Evolutionary conservation across 2,329 filamentous ascomycete species (phyloP).

Genomic region (Xylaria digitata): DNA sequence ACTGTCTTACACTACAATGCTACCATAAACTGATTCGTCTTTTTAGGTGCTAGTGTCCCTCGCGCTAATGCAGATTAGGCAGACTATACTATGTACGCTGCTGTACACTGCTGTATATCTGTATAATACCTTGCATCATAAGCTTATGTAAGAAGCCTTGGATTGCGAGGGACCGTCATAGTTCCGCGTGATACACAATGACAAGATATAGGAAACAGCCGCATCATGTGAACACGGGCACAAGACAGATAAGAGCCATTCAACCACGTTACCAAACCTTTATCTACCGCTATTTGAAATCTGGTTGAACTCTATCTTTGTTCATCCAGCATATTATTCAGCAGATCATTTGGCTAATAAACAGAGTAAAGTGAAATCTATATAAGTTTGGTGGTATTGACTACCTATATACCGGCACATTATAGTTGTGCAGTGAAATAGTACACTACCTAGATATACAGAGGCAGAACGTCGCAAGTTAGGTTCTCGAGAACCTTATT

Average conservation of each 20-base stretch:
- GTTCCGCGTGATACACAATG: constrained; percentile 31
- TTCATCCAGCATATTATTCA: neutral
- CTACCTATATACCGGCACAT: too few relatives aligned
- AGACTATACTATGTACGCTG: too few relatives aligned
- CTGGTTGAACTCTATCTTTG: neutral
- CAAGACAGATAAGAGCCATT: constrained; percentile 23
- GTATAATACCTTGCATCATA: constrained; percentile 18
- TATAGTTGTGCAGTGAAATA: too few relatives aligned
- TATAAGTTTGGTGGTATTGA: too few relatives aligned
- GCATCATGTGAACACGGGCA: constrained; percentile 32
- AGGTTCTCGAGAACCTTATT: too few relatives aligned
- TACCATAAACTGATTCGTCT: too few relatives aligned
- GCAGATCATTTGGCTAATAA: neutral
- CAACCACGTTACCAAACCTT: neutral
- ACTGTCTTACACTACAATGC: too few relatives aligned
- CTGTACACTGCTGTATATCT: neutral
- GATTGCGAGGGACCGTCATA: neutral
- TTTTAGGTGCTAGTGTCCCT: too few relatives aligned
- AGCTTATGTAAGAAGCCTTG: constrained; percentile 30
- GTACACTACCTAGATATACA: too few relatives aligned
- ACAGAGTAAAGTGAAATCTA: too few relatives aligned
- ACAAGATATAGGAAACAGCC: constrained; percentile 17
- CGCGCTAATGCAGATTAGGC: too few relatives aligned
- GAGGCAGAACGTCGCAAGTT: too few relatives aligned
- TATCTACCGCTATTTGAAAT: neutral